A percentile compares a stretch with the other conserved stretches of the same genome.
Evolutionary conservation across 2,329 filamentous ascomycete genomes (phyloP).

Genomic region (Cercospora sojina): DNA sequence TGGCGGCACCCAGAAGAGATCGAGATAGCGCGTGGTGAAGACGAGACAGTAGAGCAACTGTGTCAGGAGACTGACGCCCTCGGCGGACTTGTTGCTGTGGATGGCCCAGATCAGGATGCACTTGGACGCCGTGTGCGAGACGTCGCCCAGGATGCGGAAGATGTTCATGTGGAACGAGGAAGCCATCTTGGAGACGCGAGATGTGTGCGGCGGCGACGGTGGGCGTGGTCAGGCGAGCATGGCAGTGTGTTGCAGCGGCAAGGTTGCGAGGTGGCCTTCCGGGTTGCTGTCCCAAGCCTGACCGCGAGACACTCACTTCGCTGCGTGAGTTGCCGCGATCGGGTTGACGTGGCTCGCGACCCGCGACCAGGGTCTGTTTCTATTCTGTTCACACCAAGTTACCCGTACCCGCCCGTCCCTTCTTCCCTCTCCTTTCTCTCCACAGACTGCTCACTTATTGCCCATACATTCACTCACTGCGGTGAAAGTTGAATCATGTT

Average conservation of each 20-base stretch:
- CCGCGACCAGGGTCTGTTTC: conserved; percentile 1
- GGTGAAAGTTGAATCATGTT: neutral
- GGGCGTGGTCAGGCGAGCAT: conserved; percentile 2
- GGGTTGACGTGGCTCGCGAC: neutral
- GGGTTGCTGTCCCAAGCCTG: neutral
- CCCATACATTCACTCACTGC: neutral
- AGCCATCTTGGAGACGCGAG: conserved; percentile 8
- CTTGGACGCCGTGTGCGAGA: conserved; percentile 83
- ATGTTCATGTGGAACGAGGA: conserved; percentile 29
- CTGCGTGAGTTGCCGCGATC: conserved; percentile 2
- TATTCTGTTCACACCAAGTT: neutral
- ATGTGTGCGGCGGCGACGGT: neutral
- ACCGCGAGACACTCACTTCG: neutral
- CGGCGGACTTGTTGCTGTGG: conserved; percentile 80
- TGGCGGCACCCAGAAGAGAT: conserved; percentile 54
- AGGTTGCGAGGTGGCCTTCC: neutral
- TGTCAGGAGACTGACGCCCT: conserved; percentile 88
- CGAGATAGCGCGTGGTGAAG: conserved; percentile 82
- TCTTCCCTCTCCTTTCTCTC: neutral
- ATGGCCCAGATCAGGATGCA: conserved; percentile 88
- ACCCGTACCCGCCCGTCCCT: no score
- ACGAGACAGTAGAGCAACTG: conserved; percentile 84
- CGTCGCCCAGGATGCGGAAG: conserved; percentile 77
- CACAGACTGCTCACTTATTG: neutral
- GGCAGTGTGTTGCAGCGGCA: neutral